These are phyloP conservation scores for Venturia asperata DNA, from an alignment of 2,329 filamentous ascomycete species.

Conservation along the genomic window DNA sequence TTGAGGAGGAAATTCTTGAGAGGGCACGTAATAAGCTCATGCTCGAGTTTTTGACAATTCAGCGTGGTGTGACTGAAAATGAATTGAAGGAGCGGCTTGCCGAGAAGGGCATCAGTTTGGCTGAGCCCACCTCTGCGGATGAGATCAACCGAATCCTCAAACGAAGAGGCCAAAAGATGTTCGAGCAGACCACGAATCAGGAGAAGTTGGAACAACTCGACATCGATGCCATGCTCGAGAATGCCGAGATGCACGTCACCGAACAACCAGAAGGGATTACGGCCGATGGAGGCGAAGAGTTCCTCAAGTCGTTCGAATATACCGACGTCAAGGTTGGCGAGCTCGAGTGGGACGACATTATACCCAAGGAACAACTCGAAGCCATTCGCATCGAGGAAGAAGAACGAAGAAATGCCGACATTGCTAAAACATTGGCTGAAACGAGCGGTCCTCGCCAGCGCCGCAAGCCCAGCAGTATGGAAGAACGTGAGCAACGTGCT, in stretches of 20 bases:
- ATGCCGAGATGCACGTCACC: conserved; percentile 94
- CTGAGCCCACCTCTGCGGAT: conserved; percentile 70
- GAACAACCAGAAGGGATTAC: conserved; percentile 92
- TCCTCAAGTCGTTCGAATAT: conserved; percentile 81
- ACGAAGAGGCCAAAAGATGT: conserved; percentile 98
- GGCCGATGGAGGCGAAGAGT: conserved; percentile 93
- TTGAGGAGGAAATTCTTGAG: conserved; percentile 95
- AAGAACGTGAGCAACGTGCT: conserved; percentile 56
- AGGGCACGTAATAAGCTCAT: conserved; percentile 95
- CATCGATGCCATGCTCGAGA: conserved; percentile 93
- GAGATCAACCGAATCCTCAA: conserved; percentile 96
- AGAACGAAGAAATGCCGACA: conserved; percentile 64
- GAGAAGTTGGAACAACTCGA: conserved; percentile 94
- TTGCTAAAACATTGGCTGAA: conserved; percentile 50
- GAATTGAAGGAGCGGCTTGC: conserved; percentile 65
- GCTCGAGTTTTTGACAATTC: conserved; percentile 94
- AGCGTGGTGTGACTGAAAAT: conserved; percentile 92
- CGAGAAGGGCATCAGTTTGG: conserved; percentile 23
- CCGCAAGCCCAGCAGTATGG: conserved; percentile 55
- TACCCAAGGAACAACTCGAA: conserved; percentile 85
- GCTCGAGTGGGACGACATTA: conserved; percentile 97
- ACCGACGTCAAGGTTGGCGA: conserved; percentile 95
- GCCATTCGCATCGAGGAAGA: conserved; percentile 86
- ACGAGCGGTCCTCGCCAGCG: conserved; percentile 70
- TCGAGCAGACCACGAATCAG: conserved; percentile 94